phyloP scores from a whole-genome alignment of 2,329 filamentous ascomycete genomes.

The Penicillium psychrosexuale region DNA sequence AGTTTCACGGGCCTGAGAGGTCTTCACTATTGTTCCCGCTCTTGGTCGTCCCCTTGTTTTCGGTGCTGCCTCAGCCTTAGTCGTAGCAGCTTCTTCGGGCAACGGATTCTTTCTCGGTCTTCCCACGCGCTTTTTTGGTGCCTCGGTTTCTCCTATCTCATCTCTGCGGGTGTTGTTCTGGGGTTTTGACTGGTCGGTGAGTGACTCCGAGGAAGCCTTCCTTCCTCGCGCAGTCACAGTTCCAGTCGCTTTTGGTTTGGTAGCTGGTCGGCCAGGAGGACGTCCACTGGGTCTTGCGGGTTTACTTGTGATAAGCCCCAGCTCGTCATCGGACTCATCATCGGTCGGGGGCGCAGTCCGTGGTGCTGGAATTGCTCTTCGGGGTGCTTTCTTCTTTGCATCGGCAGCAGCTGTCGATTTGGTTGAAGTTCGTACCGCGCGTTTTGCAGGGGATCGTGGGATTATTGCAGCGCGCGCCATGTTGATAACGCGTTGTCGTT shows the following conservation, averaged over 20 bases:
- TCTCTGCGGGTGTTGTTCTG: constrained; percentile 1
- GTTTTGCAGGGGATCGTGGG: constrained; percentile 21
- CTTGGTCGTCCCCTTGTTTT: constrained; percentile 34
- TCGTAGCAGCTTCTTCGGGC: constrained; percentile 8
- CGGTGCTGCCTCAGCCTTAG: constrained; percentile 15
- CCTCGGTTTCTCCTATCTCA: not conserved
- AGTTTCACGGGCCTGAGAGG: constrained; percentile 10
- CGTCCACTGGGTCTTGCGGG: constrained; percentile 12
- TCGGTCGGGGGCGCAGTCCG: constrained; percentile 3
- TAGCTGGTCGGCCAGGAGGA: constrained; percentile 8
- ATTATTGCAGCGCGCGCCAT: constrained; percentile 27
- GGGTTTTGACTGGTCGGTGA: not conserved
- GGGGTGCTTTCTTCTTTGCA: constrained; percentile 10
- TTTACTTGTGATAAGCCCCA: constrained; percentile 19
- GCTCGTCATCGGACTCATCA: constrained; percentile 22
- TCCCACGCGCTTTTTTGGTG: constrained; percentile 21
- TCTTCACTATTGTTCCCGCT: constrained; percentile 17
- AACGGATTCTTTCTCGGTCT: constrained; percentile 18
- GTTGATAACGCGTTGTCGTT: constrained; percentile 3
- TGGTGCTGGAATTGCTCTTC: not conserved
- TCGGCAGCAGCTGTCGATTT: constrained; percentile 16
- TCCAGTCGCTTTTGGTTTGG: constrained; percentile 9
- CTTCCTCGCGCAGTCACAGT: constrained; percentile 6
- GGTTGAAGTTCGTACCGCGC: constrained; percentile 16
- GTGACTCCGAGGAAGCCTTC: constrained; percentile 7